Percentiles rank a stretch among this genome's conserved stretches.
These are phyloP conservation scores for Neurospora tetrasperma DNA, from an alignment of 495 filamentous ascomycete genomes.

Conservation along the genomic window DNA sequence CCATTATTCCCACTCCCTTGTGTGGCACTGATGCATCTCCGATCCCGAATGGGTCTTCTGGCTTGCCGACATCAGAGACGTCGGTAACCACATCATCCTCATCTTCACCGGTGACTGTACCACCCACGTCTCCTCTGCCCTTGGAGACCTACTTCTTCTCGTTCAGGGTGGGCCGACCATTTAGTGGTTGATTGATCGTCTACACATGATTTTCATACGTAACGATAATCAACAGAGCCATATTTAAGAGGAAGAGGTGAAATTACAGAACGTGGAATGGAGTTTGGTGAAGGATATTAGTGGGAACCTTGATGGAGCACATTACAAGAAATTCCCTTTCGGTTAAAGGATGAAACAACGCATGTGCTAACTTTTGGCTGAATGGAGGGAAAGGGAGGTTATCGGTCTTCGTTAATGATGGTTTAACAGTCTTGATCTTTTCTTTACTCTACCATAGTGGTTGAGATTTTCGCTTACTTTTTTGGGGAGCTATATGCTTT, in stretches of 20 bases:
- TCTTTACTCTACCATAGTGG: neutral
- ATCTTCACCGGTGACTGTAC: neutral
- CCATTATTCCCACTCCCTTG: neutral
- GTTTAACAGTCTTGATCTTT: neutral
- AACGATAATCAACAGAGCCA: neutral
- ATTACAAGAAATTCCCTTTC: neutral
- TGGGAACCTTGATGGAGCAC: neutral
- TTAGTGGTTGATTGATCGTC: neutral
- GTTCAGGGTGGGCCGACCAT: neutral
- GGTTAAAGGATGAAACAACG: neutral
- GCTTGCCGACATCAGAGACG: neutral
- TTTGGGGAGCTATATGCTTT: neutral
- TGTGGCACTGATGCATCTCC: neutral
- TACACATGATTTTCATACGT: neutral
- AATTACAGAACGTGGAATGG: neutral
- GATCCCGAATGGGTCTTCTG: neutral
- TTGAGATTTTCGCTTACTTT: neutral
- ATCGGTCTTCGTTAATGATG: neutral
- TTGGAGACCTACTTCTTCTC: neutral
- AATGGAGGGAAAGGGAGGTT: neutral
- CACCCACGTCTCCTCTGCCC: neutral
- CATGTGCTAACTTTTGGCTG: neutral
- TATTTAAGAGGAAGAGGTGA: neutral
- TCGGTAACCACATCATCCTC: neutral
- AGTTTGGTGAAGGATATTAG: neutral